phyloP scores from a whole-genome alignment of 2,329 filamentous ascomycete genomes.

The Fusarium nisikadoi region DNA sequence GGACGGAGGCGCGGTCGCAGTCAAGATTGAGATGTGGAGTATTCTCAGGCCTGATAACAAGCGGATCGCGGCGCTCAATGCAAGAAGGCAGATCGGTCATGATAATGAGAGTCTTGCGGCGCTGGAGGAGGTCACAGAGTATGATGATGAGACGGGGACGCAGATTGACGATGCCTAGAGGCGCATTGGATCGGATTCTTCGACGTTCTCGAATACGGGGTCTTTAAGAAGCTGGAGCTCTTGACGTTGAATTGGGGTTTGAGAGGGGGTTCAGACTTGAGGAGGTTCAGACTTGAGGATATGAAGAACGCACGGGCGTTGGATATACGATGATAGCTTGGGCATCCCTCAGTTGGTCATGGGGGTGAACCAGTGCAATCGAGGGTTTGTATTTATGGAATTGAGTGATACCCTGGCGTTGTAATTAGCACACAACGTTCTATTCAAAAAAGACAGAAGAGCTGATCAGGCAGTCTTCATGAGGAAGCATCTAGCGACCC shows the following conservation, averaged over 20 bases:
- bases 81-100: slow-evolving; percentile 25
- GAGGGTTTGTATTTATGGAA: background rate
- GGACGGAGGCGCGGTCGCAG: slow-evolving; percentile 40
- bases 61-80: slow-evolving; percentile 37
- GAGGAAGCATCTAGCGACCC: background rate
- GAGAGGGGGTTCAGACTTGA: background rate
- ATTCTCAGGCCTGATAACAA: slow-evolving; percentile 51
- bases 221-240: slow-evolving; percentile 12
- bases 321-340: background rate
- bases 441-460: background rate
- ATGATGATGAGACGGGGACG: slow-evolving; percentile 46
- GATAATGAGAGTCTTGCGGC: slow-evolving; percentile 41
- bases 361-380: background rate
- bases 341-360: background rate
- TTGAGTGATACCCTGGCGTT: background rate
- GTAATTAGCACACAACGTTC: background rate
- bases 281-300: background rate
- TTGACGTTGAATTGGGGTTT: slow-evolving; percentile 3
- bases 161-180: slow-evolving; percentile 47
- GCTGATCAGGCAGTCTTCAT: background rate
- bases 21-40: slow-evolving; percentile 52
- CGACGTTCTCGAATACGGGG: background rate
- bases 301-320: background rate
- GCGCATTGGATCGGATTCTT: slow-evolving; percentile 16
- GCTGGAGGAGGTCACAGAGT: slow-evolving; percentile 43